phyloP scores from a whole-genome alignment of 2,329 filamentous ascomycete genomes.

The Apiospora phragmitis region DNA sequence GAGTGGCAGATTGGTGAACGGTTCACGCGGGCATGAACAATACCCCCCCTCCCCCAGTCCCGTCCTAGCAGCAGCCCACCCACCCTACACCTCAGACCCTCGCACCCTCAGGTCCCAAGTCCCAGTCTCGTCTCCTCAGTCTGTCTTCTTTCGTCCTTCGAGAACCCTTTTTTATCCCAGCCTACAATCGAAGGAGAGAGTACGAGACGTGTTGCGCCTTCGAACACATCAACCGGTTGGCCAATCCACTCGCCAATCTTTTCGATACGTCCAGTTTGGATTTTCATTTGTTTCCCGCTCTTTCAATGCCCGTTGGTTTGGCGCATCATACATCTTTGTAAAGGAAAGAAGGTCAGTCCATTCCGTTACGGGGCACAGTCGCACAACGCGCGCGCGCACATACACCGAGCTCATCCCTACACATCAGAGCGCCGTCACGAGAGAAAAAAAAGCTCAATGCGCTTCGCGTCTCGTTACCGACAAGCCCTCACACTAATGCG shows the following conservation, averaged over 20 bases:
- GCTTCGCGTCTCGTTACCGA: conserved; percentile 2
- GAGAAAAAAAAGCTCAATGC: not conserved
- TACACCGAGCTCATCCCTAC: conserved; percentile 2
- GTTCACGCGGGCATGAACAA: not conserved
- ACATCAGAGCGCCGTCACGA: not conserved
- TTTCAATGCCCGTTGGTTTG: not conserved
- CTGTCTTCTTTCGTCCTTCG: conserved; percentile 3
- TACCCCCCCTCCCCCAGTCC: conserved; percentile 1
- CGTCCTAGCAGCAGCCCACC: not conserved
- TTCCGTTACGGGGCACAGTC: conserved; percentile 1
- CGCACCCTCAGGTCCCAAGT: conserved; percentile 5
- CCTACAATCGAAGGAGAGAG: conserved; percentile 1
- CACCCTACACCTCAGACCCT: conserved; percentile 7
- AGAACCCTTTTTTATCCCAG: not conserved
- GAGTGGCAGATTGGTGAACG: not conserved
- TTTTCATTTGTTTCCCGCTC: not conserved
- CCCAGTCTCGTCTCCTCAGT: conserved; percentile 5
- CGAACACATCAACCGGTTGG: not conserved
- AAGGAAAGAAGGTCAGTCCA: conserved; percentile 6
- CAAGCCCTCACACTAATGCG: not conserved
- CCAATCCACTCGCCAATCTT: not conserved
- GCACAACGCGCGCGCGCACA: not conserved
- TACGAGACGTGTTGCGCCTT: not conserved
- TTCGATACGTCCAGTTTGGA: not conserved
- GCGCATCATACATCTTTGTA: not conserved